Conservation (phyloP, 2,329 filamentous ascomycete genomes). For the Trematosphaeria pertusa region DNA sequence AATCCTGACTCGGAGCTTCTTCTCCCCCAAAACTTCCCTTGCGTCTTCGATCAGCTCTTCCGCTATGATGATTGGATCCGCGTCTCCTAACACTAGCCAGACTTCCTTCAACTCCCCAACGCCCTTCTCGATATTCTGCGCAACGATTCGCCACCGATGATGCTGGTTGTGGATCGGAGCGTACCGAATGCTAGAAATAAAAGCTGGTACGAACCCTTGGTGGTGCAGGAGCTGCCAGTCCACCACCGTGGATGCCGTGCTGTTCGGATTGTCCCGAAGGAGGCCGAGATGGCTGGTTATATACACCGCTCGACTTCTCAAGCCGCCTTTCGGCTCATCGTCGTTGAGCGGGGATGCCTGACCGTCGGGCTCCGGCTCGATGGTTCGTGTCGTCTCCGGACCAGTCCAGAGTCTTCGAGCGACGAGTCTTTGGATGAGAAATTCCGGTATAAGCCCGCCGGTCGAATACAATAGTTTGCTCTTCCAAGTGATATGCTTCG, state of each 20-base stretch:
- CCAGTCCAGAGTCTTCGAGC: conserved; percentile 40
- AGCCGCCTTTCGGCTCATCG: conserved; percentile 10
- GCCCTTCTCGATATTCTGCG: conserved; percentile 44
- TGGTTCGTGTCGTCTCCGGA: conserved; percentile 20
- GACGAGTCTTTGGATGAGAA: conserved; percentile 58
- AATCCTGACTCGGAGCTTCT: conserved; percentile 64
- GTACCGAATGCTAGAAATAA: conserved; percentile 73
- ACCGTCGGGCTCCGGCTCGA: conserved; percentile 35
- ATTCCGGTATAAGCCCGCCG: conserved; percentile 66
- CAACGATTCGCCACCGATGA: conserved; percentile 66
- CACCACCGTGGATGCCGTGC: conserved; percentile 69
- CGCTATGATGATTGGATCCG: conserved; percentile 71
- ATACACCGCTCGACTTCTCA: conserved; percentile 29
- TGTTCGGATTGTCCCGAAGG: conserved; percentile 57
- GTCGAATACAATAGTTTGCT: conserved; percentile 69
- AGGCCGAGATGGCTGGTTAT: conserved; percentile 45
- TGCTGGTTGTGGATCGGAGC: conserved; percentile 73
- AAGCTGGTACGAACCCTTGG: conserved; percentile 71
- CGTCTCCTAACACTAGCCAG: conserved; percentile 69
- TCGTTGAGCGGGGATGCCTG: conserved; percentile 25
- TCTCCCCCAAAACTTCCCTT: conserved; percentile 60
- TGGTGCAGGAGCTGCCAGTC: conserved; percentile 74
- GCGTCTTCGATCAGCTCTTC: conserved; percentile 71
- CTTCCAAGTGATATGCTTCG: conserved; percentile 65
- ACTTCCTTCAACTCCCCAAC: conserved; percentile 58